Conservation (phyloP, 345 rosid genomes). For the Kandelia obovata region DNA sequence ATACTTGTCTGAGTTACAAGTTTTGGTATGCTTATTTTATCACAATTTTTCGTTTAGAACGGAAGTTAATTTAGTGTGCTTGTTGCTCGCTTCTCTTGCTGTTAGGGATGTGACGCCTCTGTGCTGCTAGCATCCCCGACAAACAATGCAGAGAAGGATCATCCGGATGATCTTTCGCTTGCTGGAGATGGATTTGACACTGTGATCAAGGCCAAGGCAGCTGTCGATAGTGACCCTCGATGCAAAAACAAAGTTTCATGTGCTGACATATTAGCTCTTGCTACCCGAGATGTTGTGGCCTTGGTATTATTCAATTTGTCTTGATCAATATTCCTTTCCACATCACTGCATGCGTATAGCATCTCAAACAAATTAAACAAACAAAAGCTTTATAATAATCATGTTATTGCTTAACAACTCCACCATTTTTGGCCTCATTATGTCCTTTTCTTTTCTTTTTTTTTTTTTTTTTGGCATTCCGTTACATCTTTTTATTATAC, state of each 20-base stretch:
- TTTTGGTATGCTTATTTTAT: background rate
- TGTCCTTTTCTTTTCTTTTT: too few species aligned
- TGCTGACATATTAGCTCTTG: constrained; percentile 88
- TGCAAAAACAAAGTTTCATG: constrained; percentile 92
- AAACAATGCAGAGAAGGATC: constrained; percentile 51
- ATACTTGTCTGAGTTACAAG: background rate
- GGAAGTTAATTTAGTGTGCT: background rate
- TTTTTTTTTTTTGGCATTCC: too few species aligned
- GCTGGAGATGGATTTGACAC: constrained; percentile 89
- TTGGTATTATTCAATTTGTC: constrained; percentile 35
- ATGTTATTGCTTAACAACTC: background rate
- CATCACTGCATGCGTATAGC: background rate
- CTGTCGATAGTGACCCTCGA: constrained; percentile 59
- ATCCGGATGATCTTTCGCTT: constrained; percentile 50
- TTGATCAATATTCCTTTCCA: background rate
- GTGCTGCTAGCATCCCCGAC: constrained; percentile 33
- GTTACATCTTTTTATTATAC: background rate
- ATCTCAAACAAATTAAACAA: background rate
- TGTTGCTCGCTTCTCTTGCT: background rate
- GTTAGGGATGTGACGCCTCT: constrained; percentile 69
- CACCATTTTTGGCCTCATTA: background rate
- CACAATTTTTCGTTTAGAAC: background rate
- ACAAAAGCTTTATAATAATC: background rate
- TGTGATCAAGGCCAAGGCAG: constrained; percentile 75
- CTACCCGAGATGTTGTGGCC: constrained; percentile 69